Conservation (phyloP, 768 basidiomycete species). For the Boletus rex-veris region DNA sequence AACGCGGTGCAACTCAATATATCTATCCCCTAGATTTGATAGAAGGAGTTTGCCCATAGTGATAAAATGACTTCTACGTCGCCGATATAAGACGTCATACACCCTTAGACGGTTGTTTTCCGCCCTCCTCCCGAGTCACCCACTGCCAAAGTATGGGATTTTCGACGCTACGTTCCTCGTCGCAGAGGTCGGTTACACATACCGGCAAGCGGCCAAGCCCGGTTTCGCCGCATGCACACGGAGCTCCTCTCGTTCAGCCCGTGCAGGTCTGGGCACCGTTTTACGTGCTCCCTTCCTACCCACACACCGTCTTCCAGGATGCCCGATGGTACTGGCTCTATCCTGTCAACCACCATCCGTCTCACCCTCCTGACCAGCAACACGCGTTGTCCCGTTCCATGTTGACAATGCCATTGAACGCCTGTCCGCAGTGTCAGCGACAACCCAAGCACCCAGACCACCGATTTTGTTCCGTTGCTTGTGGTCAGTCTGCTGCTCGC, state of each 20-base stretch:
- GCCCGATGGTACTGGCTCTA: not conserved
- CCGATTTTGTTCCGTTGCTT: conserved; percentile 20
- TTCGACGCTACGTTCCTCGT: not conserved
- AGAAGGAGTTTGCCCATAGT: too few species aligned
- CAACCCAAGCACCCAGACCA: conserved; percentile 12
- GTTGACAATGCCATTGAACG: not conserved
- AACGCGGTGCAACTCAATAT: not conserved
- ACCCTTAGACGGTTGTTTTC: too few species aligned
- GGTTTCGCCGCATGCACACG: too few species aligned
- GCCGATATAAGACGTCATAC: not conserved
- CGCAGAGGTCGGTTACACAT: not conserved
- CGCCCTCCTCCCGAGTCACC: too few species aligned
- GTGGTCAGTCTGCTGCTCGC: conserved; percentile 6
- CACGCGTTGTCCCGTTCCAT: not conserved
- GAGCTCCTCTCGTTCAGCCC: not conserved
- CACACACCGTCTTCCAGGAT: not conserved
- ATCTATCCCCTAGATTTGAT: not conserved
- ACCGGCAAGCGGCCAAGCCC: not conserved
- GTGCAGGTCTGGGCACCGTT: not conserved
- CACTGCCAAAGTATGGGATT: conserved; percentile 2
- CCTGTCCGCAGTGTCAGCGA: conserved; percentile 19
- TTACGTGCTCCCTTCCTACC: not conserved
- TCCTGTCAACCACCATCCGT: too few species aligned
- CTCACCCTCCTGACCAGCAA: not conserved
- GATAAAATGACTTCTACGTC: not conserved